These are phyloP conservation scores for Apiospora rasikravindrae DNA, from an alignment of 2,329 filamentous ascomycete species.

Conservation along the genomic window DNA sequence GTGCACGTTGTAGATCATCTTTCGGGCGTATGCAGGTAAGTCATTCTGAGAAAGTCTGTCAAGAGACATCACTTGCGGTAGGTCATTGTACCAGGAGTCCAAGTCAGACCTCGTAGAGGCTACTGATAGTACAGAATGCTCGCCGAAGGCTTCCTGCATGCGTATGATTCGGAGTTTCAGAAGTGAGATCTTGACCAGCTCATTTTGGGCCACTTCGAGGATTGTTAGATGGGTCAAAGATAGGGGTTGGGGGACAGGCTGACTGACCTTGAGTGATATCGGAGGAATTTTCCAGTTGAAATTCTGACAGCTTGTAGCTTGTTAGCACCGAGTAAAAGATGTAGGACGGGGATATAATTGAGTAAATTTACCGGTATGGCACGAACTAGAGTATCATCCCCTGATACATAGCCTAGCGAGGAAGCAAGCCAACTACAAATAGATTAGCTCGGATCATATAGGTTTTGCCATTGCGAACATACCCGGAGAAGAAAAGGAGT, in stretches of 20 bases:
- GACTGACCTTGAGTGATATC: neutral
- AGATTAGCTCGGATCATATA: neutral
- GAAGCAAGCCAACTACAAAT: neutral
- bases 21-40: neutral
- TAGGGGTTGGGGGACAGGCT: too few species aligned
- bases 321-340: neutral
- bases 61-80: neutral
- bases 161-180: neutral
- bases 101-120: neutral
- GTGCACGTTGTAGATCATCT: neutral
- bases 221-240: neutral
- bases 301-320: neutral
- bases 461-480: neutral
- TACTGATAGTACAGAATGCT: conserved; percentile 2
- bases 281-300: neutral
- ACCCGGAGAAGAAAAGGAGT: neutral
- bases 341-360: neutral
- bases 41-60: neutral
- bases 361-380: neutral
- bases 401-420: neutral
- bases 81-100: neutral
- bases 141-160: conserved; percentile 6
- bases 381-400: neutral
- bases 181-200: neutral
- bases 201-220: neutral